A percentile compares a stretch with the other conserved stretches of the same genome.
phyloP scores from a whole-genome alignment of 2,329 filamentous ascomycete species.

The Cercospora sp. region DNA sequence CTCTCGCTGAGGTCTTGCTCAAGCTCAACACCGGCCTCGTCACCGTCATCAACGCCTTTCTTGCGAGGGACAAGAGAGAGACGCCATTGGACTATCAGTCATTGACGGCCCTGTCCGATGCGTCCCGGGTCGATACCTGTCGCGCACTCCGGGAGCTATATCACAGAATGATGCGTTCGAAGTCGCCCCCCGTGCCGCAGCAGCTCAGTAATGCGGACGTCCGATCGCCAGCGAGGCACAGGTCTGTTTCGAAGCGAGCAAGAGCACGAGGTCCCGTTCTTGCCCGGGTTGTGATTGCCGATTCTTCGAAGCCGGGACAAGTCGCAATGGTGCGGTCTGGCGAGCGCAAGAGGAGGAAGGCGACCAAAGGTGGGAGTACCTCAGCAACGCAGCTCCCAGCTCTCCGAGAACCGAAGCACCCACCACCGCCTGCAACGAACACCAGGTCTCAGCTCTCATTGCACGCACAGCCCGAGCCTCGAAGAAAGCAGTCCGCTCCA shows the following conservation, averaged over 20 bases:
- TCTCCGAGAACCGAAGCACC: background rate
- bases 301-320: slow-evolving; percentile 32
- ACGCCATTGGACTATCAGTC: slow-evolving; percentile 45
- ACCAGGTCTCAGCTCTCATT: background rate
- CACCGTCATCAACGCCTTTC: slow-evolving; percentile 47
- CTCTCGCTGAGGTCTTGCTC: slow-evolving; percentile 48
- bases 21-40: slow-evolving; percentile 51
- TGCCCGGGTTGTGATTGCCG: slow-evolving; percentile 34
- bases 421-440: background rate
- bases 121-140: slow-evolving; percentile 48
- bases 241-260: slow-evolving; percentile 15
- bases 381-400: background rate
- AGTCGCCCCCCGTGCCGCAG: background rate
- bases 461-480: slow-evolving; percentile 15
- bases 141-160: slow-evolving; percentile 45
- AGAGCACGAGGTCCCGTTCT: slow-evolving; percentile 29
- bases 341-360: slow-evolving; percentile 23
- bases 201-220: background rate
- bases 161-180: slow-evolving; percentile 23
- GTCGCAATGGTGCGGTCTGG: slow-evolving; percentile 34
- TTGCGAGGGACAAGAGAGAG: slow-evolving; percentile 40
- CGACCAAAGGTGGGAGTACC: background rate
- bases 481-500: slow-evolving; percentile 20
- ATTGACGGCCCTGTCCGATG: slow-evolving; percentile 48
- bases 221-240: background rate